Percentiles rank a stretch among this genome's conserved stretches.
phyloP scores from a whole-genome alignment of 495 filamentous ascomycete genomes.

The Annulohypoxylon moriforme region DNA sequence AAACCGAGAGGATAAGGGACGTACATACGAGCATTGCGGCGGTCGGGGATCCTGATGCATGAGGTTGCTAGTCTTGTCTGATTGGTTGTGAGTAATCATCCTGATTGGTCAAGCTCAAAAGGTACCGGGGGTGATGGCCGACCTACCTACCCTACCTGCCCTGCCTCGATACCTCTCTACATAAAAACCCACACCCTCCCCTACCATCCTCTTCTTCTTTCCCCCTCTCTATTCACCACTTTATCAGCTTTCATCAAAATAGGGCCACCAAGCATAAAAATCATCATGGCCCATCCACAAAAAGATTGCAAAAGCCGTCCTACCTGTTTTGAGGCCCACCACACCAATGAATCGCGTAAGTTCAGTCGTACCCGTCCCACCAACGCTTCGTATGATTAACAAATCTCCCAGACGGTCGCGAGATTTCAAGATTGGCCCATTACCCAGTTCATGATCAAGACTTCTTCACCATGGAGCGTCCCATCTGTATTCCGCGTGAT shows the following conservation, averaged over 20 bases:
- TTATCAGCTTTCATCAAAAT: slow-evolving; percentile 28
- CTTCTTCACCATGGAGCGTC: slow-evolving; percentile 11
- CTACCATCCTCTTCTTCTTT: slow-evolving; percentile 38
- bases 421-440: neutral
- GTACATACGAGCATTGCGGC: slow-evolving; percentile 6
- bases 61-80: slow-evolving; percentile 26
- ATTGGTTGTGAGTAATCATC: slow-evolving; percentile 25
- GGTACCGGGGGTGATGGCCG: slow-evolving; percentile 9
- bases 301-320: slow-evolving; percentile 5
- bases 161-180: slow-evolving; percentile 40
- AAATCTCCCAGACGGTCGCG: neutral
- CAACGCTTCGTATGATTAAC: neutral
- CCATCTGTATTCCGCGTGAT: slow-evolving; percentile 9
- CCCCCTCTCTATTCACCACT: slow-evolving; percentile 12
- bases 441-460: neutral
- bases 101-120: slow-evolving; percentile 26
- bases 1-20: neutral
- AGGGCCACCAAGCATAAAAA: slow-evolving; percentile 6
- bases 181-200: slow-evolving; percentile 37
- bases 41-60: slow-evolving; percentile 11
- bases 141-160: slow-evolving; percentile 21
- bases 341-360: slow-evolving; percentile 21
- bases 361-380: slow-evolving; percentile 15
- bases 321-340: neutral
- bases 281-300: slow-evolving; percentile 27